Percentiles rank a stretch among this genome's conserved stretches.
Evolutionary conservation across 1,139 yeast genomes (phyloP).

Genomic region (Torulaspora pretoriensis): DNA sequence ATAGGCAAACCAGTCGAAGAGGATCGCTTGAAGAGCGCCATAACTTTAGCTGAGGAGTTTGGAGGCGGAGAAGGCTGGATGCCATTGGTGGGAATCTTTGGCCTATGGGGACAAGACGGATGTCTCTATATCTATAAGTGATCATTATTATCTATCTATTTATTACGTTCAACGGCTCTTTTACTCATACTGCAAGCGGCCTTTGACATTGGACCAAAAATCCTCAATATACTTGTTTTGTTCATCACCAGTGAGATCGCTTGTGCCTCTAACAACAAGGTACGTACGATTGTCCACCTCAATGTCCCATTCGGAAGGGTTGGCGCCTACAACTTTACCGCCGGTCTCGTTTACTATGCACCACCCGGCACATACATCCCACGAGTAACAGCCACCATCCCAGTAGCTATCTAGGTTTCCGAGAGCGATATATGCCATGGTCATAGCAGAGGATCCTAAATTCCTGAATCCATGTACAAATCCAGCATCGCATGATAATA

Average conservation of each 20-base stretch:
- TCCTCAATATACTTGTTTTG: constrained; percentile 45
- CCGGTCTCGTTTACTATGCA: constrained; percentile 56
- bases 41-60: constrained; percentile 32
- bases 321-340: constrained; percentile 51
- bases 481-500: constrained; percentile 46
- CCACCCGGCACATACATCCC: constrained; percentile 70
- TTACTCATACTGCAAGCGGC: constrained; percentile 40
- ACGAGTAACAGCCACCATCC: constrained; percentile 61
- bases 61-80: constrained; percentile 59
- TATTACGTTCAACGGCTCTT: constrained; percentile 1
- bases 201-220: constrained; percentile 48
- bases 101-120: constrained; percentile 69
- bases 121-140: constrained; percentile 47
- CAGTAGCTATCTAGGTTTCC: constrained; percentile 56
- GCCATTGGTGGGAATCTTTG: constrained; percentile 48
- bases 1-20: constrained; percentile 49
- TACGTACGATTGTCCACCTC: constrained; percentile 49
- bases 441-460: constrained; percentile 59
- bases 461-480: constrained; percentile 57
- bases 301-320: constrained; percentile 45
- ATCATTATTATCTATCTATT: constrained; percentile 6
- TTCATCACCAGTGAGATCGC: constrained; percentile 28
- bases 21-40: constrained; percentile 33
- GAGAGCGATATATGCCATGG: constrained; percentile 51
- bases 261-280: constrained; percentile 52